Percentiles rank a stretch among this genome's conserved stretches.
These are phyloP conservation scores for Eucalyptus guilfoylei DNA, from an alignment of 345 rosid genomes.

Conservation along the genomic window DNA sequence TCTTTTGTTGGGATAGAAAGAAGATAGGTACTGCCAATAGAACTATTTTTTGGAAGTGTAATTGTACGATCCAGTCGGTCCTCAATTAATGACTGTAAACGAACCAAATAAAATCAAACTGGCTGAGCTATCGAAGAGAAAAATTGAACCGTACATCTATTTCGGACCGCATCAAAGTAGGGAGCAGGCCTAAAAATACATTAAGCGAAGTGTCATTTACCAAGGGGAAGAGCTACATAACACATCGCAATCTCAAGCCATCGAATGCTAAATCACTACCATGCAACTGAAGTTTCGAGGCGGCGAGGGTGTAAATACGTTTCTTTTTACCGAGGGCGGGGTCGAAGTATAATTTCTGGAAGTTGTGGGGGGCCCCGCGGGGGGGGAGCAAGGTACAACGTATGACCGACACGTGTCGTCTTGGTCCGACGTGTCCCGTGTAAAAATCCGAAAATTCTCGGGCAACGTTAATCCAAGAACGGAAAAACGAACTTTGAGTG, in stretches of 20 bases:
- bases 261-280: neutral
- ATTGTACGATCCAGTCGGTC: rapidly evolving
- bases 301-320: neutral
- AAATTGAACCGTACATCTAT: neutral
- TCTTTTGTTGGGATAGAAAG: neutral
- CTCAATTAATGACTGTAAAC: neutral
- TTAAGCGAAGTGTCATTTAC: neutral
- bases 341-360: neutral
- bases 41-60: neutral
- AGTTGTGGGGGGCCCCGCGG: neutral
- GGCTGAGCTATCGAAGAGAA: neutral
- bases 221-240: neutral
- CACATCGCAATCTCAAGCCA: neutral
- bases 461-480: neutral
- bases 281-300: neutral
- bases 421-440: neutral
- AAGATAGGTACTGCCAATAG: rapidly evolving
- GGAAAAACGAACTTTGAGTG: neutral
- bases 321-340: neutral
- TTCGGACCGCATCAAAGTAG: neutral
- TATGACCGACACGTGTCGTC: neutral
- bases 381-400: neutral
- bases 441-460: neutral
- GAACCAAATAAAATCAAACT: neutral
- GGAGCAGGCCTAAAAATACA: neutral